Evolutionary conservation across 108 stramenopile species (phyloP).

Genomic region (Schizochytrium sp.): DNA sequence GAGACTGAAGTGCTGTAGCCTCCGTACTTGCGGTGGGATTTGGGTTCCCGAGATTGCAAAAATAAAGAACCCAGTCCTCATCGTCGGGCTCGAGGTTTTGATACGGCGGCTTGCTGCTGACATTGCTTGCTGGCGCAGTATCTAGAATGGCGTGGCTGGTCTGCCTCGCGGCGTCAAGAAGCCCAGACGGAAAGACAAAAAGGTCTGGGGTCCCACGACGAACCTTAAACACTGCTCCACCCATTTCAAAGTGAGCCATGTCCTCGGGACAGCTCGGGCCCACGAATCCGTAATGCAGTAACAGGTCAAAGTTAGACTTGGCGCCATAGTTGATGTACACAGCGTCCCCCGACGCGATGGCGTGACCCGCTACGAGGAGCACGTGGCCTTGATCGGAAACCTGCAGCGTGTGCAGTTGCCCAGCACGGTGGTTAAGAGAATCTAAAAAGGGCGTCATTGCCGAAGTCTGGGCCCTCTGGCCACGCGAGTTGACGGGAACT

Average conservation of each 20-base stretch:
- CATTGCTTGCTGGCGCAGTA: too few relatives aligned
- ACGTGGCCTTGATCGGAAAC: neutral
- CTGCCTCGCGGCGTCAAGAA: neutral
- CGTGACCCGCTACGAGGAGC: neutral
- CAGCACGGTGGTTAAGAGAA: neutral
- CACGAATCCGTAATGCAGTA: neutral
- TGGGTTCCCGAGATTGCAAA: too few relatives aligned
- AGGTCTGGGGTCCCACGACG: neutral
- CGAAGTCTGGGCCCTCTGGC: neutral
- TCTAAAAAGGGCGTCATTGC: neutral
- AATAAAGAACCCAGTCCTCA: too few relatives aligned
- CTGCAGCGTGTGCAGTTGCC: neutral
- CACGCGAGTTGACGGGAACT: neutral
- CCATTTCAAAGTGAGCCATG: neutral
- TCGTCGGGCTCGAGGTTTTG: too few relatives aligned
- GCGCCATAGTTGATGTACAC: slow-evolving; percentile 17
- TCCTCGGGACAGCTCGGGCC: neutral
- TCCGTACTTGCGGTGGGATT: too few relatives aligned
- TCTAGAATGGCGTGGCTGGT: too few relatives aligned
- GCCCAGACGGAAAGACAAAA: neutral
- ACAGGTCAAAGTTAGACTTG: neutral
- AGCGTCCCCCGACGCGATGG: neutral
- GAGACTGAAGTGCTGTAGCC: too few relatives aligned
- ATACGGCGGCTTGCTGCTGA: too few relatives aligned
- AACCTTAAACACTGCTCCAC: neutral